Base-by-base conservation (phyloP, 108 stramenopile species). In the Skeletonema costatum region DNA sequence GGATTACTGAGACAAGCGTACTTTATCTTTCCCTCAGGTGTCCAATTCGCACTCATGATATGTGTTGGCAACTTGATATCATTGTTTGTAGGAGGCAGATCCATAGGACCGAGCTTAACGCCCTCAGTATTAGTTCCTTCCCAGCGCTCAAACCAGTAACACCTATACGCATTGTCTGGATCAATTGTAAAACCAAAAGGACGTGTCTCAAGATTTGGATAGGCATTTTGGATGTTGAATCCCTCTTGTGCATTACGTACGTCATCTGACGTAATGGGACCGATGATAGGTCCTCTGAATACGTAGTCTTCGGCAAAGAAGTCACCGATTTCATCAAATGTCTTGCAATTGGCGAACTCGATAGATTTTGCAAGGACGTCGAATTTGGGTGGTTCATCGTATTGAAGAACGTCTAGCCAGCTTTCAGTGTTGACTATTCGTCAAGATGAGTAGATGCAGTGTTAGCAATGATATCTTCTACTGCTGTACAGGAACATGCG, bases 141-240 rank as follows among this genome's bases (percentile, higher is more conserved):
- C 84, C 81, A 85, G n/a, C 87, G 71, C 19, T 84, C 71, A 29
- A 87, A 87, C 75, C 53, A 87, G 53, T 60, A 84, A 48, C 79
- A 80, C 48, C 86, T 36, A 64, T 77, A 87, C 10, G 86, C 83
- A 84, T 87, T 81, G 53, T 84, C 80, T 3, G 86, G 86, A 73
- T 87, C 86, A 31, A 87, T 60, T 12, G 86, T 77, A 32, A 60
- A 87, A 19, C 86, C 86, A 51, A 87, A 87, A 0, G 79, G 58
- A 39, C 60, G 58, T 0, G 39, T 71, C 64, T 84, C 60, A 5
- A 84, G 14, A 60, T 84, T 41, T 2, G 86, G 86, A 64, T 35
- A 87, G 11, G 83, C 86, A 14, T 71, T 69, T 31, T 39, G n/a
- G 25, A 86, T 41, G 2, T 68, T 62, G 39, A 86, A 86, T 16